Evolutionary conservation across 1,284 basidiomycete genomes (phyloP), one percentile per base, ranked within the genome.

Genomic region (Pseudozyma tsukubaensis): DNA sequence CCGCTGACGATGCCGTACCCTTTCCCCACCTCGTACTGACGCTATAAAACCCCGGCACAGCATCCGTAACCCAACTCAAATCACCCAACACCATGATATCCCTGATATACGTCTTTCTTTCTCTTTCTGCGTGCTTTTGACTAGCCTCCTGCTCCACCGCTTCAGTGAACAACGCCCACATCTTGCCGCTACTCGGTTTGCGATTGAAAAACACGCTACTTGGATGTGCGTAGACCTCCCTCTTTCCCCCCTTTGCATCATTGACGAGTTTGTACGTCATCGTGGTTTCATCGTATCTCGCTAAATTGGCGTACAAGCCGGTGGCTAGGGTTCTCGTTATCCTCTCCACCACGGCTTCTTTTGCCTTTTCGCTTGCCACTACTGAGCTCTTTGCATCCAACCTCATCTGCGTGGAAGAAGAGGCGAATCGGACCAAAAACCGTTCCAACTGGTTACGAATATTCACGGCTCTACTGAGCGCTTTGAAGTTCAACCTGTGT

Each of bases 251-350:
- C 93, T 94, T 74, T 91, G 86, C 5, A 94, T 90, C 52, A 91
- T 92, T 16, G 24, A 29, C 24, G 24, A 29, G 24, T 29, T 90
- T 87, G 85, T 94, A 99, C 42, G 92, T 94, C 64, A 72, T 67
- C 1, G 8, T 45, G 2, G 19, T 16, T 3, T 50, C 11, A 8
- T 63, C 35, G 60, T 60, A 72, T 13, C 48, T 29, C 3, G 96
- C 97, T 2, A 92, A 92, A 77, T 98, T 97, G 66, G 92, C 89
- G 90, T 95, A 97, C 83, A 97, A 96, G 0, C 95, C 96, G 66
- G 90, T 92, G 5, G 94, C 91, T 3, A 99, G 88, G 83, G 95
- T 97, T 73, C 89, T 89, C 24, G 94, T 87, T 44, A 99, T 84
- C 47, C 86, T 65, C 90, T 62, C 58, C 9, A 57, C 54, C 12